Evolutionary conservation across 2,329 filamentous ascomycete species (phyloP).

Genomic region (Xylaria sp.): DNA sequence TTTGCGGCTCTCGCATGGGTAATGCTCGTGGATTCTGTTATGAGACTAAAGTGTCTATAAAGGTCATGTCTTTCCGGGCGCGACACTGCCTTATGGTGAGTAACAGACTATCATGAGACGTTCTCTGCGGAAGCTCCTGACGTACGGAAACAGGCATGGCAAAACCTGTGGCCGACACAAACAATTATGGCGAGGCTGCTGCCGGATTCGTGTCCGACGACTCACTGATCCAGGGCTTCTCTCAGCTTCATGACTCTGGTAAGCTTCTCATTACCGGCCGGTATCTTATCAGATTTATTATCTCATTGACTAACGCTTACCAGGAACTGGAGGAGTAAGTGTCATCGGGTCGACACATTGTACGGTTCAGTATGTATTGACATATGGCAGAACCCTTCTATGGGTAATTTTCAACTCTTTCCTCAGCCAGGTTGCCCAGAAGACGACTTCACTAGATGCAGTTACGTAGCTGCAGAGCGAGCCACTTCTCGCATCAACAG

Average conservation of each 20-base stretch:
- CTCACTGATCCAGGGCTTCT: slow-evolving; percentile 49
- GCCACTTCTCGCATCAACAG: slow-evolving; percentile 60
- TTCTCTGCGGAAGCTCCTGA: slow-evolving; percentile 24
- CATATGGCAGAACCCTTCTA: slow-evolving; percentile 52
- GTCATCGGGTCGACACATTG: not conserved
- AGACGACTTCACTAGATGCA: slow-evolving; percentile 61
- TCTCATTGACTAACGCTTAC: slow-evolving; percentile 11
- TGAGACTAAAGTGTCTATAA: slow-evolving; percentile 30
- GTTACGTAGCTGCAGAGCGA: slow-evolving; percentile 59
- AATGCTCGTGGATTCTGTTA: not conserved
- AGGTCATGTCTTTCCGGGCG: slow-evolving; percentile 52
- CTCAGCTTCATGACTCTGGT: slow-evolving; percentile 51
- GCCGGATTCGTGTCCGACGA: slow-evolving; percentile 51
- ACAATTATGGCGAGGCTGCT: slow-evolving; percentile 44
- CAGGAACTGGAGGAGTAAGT: slow-evolving; percentile 51
- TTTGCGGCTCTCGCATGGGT: not conserved
- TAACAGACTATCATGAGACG: not conserved
- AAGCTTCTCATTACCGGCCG: slow-evolving; percentile 8
- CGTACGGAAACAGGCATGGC: slow-evolving; percentile 46
- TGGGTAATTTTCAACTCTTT: slow-evolving; percentile 65
- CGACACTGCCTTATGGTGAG: slow-evolving; percentile 50
- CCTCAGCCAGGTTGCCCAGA: slow-evolving; percentile 60
- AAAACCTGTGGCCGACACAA: slow-evolving; percentile 49
- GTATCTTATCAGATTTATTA: not conserved
- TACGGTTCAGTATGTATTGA: slow-evolving; percentile 33